A percentile compares a stretch with the other conserved stretches of the same genome.
Conservation (phyloP, 306 rosid species). For the Cyamopsis tetragonoloba region DNA sequence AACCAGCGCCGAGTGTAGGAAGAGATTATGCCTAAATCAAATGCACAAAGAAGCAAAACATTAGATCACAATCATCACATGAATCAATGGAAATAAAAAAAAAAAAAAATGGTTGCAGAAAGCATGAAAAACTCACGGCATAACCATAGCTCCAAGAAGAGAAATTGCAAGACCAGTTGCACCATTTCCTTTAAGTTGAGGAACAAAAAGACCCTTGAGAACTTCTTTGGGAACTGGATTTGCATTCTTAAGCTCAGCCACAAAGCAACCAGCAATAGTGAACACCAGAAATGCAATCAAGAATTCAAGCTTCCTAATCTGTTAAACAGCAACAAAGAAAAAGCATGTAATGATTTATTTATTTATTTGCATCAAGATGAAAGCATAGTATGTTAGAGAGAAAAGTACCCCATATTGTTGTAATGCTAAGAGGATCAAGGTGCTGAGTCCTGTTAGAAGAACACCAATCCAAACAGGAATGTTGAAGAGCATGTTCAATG, state of each 20-base stretch:
- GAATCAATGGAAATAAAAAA: too few relatives aligned
- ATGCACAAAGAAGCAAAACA: slow-evolving; percentile 12
- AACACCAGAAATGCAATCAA: slow-evolving; percentile 73
- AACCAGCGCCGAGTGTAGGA: slow-evolving; percentile 88
- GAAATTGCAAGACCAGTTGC: slow-evolving; percentile 92
- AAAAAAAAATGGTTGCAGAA: neutral
- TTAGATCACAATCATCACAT: neutral
- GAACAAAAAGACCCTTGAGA: slow-evolving; percentile 28
- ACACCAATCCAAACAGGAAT: slow-evolving; percentile 38
- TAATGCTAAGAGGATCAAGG: slow-evolving; percentile 40
- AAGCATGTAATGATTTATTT: too few relatives aligned
- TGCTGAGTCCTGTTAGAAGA: slow-evolving; percentile 34
- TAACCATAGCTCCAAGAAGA: slow-evolving; percentile 93
- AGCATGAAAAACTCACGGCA: slow-evolving; percentile 65
- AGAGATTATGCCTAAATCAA: slow-evolving; percentile 72
- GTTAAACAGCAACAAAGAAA: slow-evolving; percentile 12
- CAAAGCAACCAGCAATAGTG: slow-evolving; percentile 73
- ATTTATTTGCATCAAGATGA: too few relatives aligned
- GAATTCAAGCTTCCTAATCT: slow-evolving; percentile 86
- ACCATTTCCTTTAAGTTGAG: slow-evolving; percentile 67
- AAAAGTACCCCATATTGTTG: slow-evolving; percentile 86
- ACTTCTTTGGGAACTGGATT: slow-evolving; percentile 29
- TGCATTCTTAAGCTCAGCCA: slow-evolving; percentile 31
- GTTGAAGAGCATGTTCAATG: slow-evolving; percentile 40
- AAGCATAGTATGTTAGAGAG: neutral